Evolutionary conservation across 2,329 filamentous ascomycete genomes (phyloP).

Genomic region (Phoma herbarum): DNA sequence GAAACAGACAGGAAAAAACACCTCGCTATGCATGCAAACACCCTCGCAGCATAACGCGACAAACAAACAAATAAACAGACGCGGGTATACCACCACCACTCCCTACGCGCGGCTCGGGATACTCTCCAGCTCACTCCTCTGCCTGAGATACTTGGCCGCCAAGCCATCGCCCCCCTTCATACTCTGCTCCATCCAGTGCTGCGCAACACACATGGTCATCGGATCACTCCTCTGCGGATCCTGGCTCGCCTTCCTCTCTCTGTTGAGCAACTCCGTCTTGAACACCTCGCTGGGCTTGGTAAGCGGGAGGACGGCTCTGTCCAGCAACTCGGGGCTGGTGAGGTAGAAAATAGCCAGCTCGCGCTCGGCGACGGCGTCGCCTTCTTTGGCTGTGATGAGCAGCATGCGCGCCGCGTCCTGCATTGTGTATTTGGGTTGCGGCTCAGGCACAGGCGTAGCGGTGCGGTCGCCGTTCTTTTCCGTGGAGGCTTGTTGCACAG

Average conservation of each 20-base stretch:
- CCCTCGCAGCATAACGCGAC: neutral
- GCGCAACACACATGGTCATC: constrained; percentile 88
- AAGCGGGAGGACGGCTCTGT: constrained; percentile 81
- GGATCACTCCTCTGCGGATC: constrained; percentile 77
- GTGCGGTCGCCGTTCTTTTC: constrained; percentile 27
- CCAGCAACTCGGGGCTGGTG: constrained; percentile 85
- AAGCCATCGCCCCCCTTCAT: constrained; percentile 86
- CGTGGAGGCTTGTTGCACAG: constrained; percentile 42
- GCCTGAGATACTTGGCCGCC: constrained; percentile 81
- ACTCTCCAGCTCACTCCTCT: constrained; percentile 70
- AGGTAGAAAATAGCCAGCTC: constrained; percentile 95
- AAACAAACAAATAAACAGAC: neutral
- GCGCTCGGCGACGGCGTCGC: constrained; percentile 85
- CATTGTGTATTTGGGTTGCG: constrained; percentile 72
- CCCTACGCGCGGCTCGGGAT: constrained; percentile 56
- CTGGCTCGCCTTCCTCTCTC: constrained; percentile 62
- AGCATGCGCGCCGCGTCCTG: constrained; percentile 88
- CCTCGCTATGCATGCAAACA: neutral
- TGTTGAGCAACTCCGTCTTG: constrained; percentile 83
- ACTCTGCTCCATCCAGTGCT: constrained; percentile 96
- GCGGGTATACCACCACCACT: neutral
- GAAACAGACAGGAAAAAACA: neutral
- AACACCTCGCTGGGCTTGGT: constrained; percentile 89
- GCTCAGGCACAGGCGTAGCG: constrained; percentile 30
- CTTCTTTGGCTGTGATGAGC: constrained; percentile 93